Base-by-base conservation (phyloP, 306 rosid species). In the Neltuma alba region DNA sequence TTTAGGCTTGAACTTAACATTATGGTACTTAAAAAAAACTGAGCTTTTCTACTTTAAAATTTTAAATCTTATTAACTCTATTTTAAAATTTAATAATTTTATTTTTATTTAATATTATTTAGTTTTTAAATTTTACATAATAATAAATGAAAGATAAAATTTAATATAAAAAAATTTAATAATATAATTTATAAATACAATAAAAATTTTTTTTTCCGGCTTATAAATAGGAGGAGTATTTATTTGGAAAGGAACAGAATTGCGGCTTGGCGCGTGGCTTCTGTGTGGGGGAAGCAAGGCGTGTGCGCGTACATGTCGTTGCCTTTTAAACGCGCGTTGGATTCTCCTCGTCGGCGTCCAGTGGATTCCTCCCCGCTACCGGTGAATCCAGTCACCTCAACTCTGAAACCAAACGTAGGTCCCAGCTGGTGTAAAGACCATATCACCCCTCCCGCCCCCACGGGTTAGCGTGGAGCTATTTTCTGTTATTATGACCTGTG, bases 261-360 rank as follows among this genome's bases (percentile, higher is more conserved):
- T 54, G 30, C 12, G 14, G 2, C 27, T 21, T 54, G 30, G 84
- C 65, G 86, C 50, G 90, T 82, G 85, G 81, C 7, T 75, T 50
- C 33, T 86, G 85, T 76, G 89, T 79, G 1, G 88, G 76, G 72
- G 8, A 14, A 31, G 41, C 63, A 55, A 33, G 8, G 62, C 83
- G 88, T 82, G 78, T 84, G 81, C 27, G 31, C 3, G 66, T 81
- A 2, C 57, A 3, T 6, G 0, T 20, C 20, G 4, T 6, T 15
- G 0, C 3, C 64, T 1, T 2, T 25, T 14, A 28, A 31, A 3
- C 25, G 90, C 84, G 89, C 90, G 88, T 88, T n/a, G 30, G 40
- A 21, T 78, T 83, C 42, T 1, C 11, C 38, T 36, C 71, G 89
- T 88, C 89, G 88, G 90, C 92, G 84, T 42, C 80, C 1, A 5